Percentiles rank a stretch among this genome's conserved stretches.
These are phyloP conservation scores for Alternaria arborescens DNA, from an alignment of 2,329 filamentous ascomycete genomes.

Conservation along the genomic window DNA sequence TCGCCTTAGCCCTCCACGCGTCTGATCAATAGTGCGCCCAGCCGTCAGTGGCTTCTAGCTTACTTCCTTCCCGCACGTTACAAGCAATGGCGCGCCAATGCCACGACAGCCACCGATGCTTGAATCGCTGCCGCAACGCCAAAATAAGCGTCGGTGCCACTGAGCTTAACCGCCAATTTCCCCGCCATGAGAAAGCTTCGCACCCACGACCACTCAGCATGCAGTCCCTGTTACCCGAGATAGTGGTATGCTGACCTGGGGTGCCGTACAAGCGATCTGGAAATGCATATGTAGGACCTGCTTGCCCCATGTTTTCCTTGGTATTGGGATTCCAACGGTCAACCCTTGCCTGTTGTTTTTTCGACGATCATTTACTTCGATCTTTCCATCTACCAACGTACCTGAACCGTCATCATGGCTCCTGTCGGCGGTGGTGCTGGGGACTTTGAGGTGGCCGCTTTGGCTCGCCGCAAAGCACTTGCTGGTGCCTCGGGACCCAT, in stretches of 20 bases:
- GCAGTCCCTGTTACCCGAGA: constrained; percentile 1
- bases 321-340: constrained; percentile 4
- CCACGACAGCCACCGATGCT: constrained; percentile 4
- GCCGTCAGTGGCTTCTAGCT: constrained; percentile 7
- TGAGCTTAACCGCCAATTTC: constrained; percentile 16
- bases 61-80: background rate
- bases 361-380: background rate
- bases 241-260: constrained; percentile 2
- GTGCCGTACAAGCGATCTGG: background rate
- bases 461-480: constrained; percentile 53
- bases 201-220: constrained; percentile 4
- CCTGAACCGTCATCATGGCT: constrained; percentile 43
- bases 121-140: constrained; percentile 4
- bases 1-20: background rate
- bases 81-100: background rate
- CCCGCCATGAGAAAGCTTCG: constrained; percentile 7
- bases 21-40: constrained; percentile 1
- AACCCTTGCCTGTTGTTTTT: no score
- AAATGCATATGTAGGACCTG: constrained; percentile 11
- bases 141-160: constrained; percentile 8
- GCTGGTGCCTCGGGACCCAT: constrained; percentile 53
- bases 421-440: constrained; percentile 46
- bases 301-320: constrained; percentile 8
- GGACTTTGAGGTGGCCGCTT: constrained; percentile 52
- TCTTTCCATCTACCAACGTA: constrained; percentile 2